Evolutionary conservation across 306 rosid species (phyloP).

Genomic region (Cucurbita pepo): DNA sequence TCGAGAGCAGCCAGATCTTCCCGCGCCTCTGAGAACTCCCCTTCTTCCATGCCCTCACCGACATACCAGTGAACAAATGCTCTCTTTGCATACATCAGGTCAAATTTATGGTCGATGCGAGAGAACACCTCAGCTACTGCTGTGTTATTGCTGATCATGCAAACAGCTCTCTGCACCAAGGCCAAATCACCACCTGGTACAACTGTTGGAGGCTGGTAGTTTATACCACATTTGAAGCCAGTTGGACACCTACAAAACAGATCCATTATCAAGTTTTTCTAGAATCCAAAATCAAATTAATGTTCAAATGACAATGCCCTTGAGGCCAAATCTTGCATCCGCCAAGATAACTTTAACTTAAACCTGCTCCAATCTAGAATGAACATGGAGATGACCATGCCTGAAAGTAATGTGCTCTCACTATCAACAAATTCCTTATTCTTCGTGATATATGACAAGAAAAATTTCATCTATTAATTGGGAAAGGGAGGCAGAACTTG

Average conservation of each 20-base stretch:
- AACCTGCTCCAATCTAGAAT: neutral
- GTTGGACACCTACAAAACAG: slow-evolving; percentile 75
- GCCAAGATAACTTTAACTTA: neutral
- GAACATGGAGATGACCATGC: neutral
- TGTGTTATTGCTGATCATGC: slow-evolving; percentile 99
- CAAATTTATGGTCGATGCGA: slow-evolving; percentile 91
- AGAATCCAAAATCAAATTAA: neutral
- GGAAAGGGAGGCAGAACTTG: neutral
- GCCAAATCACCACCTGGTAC: slow-evolving; percentile 96
- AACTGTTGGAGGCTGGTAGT: slow-evolving; percentile 96
- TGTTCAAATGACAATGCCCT: neutral
- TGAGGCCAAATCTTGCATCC: neutral
- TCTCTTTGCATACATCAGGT: slow-evolving; percentile 97
- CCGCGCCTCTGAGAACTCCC: slow-evolving; percentile 97
- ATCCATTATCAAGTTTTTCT: neutral
- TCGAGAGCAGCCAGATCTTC: slow-evolving; percentile 99
- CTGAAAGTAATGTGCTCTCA: neutral
- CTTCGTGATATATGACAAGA: neutral
- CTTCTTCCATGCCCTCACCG: slow-evolving; percentile 99
- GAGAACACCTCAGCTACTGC: slow-evolving; percentile 99
- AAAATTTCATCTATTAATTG: neutral
- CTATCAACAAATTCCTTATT: neutral
- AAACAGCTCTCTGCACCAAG: slow-evolving; percentile 91
- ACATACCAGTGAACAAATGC: slow-evolving; percentile 99
- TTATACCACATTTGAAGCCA: slow-evolving; percentile 95